Evolutionary conservation across 2,329 filamentous ascomycete species (phyloP).

Genomic region (Alternaria sp.): DNA sequence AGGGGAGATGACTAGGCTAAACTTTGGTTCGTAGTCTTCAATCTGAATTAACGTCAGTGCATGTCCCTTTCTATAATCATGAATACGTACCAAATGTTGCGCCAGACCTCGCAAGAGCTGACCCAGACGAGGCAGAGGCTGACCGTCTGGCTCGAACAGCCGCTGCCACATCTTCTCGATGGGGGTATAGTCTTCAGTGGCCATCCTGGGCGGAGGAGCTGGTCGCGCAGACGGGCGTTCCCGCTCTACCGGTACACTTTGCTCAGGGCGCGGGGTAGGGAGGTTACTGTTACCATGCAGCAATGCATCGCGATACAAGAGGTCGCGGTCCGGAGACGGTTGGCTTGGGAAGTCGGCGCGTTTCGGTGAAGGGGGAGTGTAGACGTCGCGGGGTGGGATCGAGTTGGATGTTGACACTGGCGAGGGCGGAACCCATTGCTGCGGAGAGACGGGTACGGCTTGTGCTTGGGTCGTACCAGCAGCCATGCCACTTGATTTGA

Average conservation of each 20-base stretch:
- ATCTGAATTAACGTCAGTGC: conserved; percentile 59
- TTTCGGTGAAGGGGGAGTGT: conserved; percentile 65
- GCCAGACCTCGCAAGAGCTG: conserved; percentile 79
- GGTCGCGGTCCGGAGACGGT: conserved; percentile 51
- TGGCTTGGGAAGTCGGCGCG: conserved; percentile 44
- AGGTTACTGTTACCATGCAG: conserved; percentile 44
- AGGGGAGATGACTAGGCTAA: conserved; percentile 76
- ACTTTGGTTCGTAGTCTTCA: conserved; percentile 72
- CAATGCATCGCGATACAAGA: conserved; percentile 40
- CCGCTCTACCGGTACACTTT: conserved; percentile 37
- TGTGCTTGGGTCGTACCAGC: conserved; percentile 41
- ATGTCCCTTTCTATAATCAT: not conserved
- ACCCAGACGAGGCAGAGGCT: conserved; percentile 71
- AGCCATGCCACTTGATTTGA: conserved; percentile 57
- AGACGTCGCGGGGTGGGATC: conserved; percentile 58
- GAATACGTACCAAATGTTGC: conserved; percentile 69
- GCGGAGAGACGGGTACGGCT: conserved; percentile 48
- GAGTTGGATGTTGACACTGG: conserved; percentile 58
- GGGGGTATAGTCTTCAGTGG: conserved; percentile 50
- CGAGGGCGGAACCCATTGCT: conserved; percentile 51
- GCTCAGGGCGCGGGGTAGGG: conserved; percentile 39
- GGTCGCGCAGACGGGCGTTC: conserved; percentile 41
- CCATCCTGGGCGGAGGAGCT: conserved; percentile 38
- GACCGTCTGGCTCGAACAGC: conserved; percentile 73
- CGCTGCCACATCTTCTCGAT: conserved; percentile 77